These are phyloP conservation scores for Suillus decipiens DNA, from an alignment of 768 basidiomycete species.

Conservation along the genomic window DNA sequence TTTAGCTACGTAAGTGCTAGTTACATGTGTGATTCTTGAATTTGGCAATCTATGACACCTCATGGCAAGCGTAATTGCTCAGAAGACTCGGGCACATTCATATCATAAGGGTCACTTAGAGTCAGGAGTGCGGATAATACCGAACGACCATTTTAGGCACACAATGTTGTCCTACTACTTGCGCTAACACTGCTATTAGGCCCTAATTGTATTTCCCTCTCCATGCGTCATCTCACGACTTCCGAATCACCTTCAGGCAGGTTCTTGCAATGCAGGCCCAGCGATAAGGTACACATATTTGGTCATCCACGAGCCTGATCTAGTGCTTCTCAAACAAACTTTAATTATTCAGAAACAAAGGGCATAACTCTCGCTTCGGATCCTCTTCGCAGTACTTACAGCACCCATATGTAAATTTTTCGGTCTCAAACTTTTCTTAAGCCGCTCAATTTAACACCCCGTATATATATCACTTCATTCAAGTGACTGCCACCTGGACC, in stretches of 20 bases:
- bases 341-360: not conserved
- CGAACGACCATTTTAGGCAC: not conserved
- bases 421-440: not conserved
- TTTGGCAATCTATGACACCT: too few relatives aligned
- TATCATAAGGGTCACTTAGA: too few relatives aligned
- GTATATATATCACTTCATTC: conserved; percentile 4
- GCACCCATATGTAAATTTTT: not conserved
- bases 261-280: not conserved
- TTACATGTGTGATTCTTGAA: too few relatives aligned
- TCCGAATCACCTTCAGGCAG: not conserved
- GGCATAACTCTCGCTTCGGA: not conserved
- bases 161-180: not conserved
- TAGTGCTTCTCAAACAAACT: not conserved
- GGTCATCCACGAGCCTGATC: not conserved
- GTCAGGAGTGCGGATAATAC: not conserved
- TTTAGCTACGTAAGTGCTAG: too few relatives aligned
- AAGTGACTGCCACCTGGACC: not conserved
- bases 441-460: not conserved
- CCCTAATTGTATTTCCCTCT: not conserved
- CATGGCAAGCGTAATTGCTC: too few relatives aligned
- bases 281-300: not conserved
- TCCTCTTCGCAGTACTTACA: not conserved
- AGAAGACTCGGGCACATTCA: not conserved
- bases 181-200: not conserved
- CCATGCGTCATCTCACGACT: not conserved